Evolutionary conservation across 495 filamentous ascomycete species (phyloP), one percentile per base, ranked within the genome.

Genomic region (Rhypophila decipiens): DNA sequence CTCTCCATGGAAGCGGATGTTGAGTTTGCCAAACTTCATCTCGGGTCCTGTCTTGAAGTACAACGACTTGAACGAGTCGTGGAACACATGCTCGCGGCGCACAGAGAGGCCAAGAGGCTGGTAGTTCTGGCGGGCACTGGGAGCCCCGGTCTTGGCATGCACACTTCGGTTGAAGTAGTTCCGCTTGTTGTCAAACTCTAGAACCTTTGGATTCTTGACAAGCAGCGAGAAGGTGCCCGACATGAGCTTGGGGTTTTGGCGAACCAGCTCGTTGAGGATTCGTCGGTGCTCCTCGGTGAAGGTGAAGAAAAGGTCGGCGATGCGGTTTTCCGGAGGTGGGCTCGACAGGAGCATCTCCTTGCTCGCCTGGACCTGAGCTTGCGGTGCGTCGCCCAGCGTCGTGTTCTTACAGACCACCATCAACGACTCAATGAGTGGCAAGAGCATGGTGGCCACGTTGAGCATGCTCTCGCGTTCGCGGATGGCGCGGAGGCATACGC

Each of bases 321-420:
- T 88, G 44, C 78, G 82, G 38, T 85, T 76, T 59, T 91, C 90
- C 7, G 85, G 82, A 19, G 86, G 78, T n/a, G 87, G 81, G 54
- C 83, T 94, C 27, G 83, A 79, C 18, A 88, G 68, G 19, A 84
- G 77, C 56, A 90, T 71, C 42, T 91, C 85, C 60, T 85, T 86
- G 54, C 67, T 72, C 34, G 67, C 59, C 39, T 64, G 58, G 31
- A 60, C 63, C 20, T 82, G 81, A 47, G 74, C 68, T 13, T 77
- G 51, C 35, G 71, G 59, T 2, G 78, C 65, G 46, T 83, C 76
- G 41, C 84, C 82, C 57, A 94, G 88, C 33, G 91, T 68, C 2
- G 88, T 87, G 65, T 97, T 96, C 72, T 96, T 97, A 78, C 94
- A 97, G 29, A 97, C 90, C 42, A 99, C 94, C 94, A 99, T 97